A percentile compares a stretch with the other conserved stretches of the same genome.
These are phyloP conservation scores for Solanum peruvianum DNA, from an alignment of 257 asterid species.

Conservation along the genomic window DNA sequence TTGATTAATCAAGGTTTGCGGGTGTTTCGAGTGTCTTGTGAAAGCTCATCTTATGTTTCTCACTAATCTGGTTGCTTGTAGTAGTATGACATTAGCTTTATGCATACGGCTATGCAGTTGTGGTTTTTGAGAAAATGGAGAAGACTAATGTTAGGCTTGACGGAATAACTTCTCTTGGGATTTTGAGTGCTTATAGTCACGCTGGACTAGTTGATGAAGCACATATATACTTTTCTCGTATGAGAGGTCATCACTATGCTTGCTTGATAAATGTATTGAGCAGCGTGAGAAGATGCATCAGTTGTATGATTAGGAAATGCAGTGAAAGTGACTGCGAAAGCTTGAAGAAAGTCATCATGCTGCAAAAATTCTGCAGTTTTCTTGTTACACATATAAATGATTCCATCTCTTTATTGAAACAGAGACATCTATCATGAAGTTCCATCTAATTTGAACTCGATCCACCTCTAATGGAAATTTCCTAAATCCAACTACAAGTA, in stretches of 20 bases:
- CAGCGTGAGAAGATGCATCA: not conserved
- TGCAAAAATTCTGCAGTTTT: not conserved
- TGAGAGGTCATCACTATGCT: not conserved
- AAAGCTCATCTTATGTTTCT: too few relatives aligned
- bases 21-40: constrained; percentile 25
- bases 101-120: too few relatives aligned
- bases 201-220: not conserved
- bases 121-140: too few relatives aligned
- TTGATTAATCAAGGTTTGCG: constrained; percentile 34
- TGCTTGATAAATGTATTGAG: not conserved
- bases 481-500: not conserved
- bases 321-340: not conserved
- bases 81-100: too few relatives aligned
- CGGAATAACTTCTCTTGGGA: not conserved
- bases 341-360: not conserved
- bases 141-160: not conserved
- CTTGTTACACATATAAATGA: not conserved
- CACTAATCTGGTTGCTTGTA: too few relatives aligned
- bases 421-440: not conserved
- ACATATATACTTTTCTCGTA: too few relatives aligned
- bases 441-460: not conserved
- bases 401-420: not conserved
- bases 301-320: not conserved
- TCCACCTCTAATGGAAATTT: not conserved
- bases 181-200: not conserved